These are phyloP conservation scores for Cryphonectria carpinicola DNA, from an alignment of 2,329 filamentous ascomycete genomes.

Conservation along the genomic window DNA sequence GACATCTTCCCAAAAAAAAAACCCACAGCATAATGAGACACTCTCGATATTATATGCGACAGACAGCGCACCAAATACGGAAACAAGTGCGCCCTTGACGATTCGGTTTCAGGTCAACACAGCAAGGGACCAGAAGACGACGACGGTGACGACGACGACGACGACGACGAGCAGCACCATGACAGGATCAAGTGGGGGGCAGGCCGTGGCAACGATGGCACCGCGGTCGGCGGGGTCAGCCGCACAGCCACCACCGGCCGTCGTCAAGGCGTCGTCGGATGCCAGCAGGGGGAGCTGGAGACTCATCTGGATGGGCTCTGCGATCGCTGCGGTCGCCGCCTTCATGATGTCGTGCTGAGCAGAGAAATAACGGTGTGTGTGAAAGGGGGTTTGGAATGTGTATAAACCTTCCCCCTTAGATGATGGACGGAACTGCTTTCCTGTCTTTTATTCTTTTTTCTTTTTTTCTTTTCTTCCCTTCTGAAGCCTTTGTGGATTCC, in stretches of 20 bases:
- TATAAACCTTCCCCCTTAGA: background rate
- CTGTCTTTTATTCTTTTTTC: background rate
- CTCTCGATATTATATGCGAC: conserved; percentile 32
- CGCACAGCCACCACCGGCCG: conserved; percentile 2
- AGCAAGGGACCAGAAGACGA: background rate
- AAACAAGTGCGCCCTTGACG: conserved; percentile 51
- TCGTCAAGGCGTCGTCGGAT: conserved; percentile 30
- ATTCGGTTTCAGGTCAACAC: conserved; percentile 16
- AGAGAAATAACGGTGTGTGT: background rate
- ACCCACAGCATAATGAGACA: conserved; percentile 14
- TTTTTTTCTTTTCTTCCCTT: too few species aligned
- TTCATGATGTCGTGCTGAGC: conserved; percentile 37
- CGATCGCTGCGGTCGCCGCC: conserved; percentile 34
- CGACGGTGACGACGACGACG: background rate
- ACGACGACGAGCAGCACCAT: background rate
- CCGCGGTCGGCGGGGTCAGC: background rate
- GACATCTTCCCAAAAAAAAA: background rate
- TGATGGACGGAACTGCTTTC: background rate
- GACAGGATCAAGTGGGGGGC: background rate
- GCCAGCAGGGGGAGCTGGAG: conserved; percentile 34
- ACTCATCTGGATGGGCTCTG: conserved; percentile 33
- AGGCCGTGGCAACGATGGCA: background rate
- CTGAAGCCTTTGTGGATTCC: background rate
- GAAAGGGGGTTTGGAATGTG: background rate
- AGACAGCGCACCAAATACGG: conserved; percentile 55